Evolutionary conservation across 257 asterid species (phyloP), one percentile per base, ranked within the genome.

Genomic region (Plectranthus barbatus): DNA sequence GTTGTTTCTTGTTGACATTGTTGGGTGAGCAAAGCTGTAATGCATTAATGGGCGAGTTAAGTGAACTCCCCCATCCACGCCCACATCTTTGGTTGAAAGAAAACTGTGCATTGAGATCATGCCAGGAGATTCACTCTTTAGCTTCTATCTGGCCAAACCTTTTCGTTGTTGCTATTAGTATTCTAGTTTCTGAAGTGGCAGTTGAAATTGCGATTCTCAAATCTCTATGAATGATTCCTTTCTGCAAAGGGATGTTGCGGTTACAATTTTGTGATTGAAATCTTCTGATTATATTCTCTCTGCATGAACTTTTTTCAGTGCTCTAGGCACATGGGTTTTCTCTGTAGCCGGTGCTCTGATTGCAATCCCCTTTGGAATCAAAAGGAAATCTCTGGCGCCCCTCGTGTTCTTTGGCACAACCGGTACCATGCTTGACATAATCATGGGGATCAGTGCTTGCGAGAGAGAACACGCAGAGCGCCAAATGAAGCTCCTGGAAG

Each of bases 361-460:
- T 7, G 97, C 99, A 3, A 92, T 92, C 68, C 99, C 99, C 0
- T 87, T 92, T 64, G 99, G 99, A 34, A 92, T 89, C 45, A 89
- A 91, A 63, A 80, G 91, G 24, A 91, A 91, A 76, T 84, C 95
- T 2, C 66, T 88, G 78, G 85, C 84, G 6, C 99, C 99, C 47
- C 95, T 89, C 0, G 99, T 92, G 37, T 92, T 89, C 78, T 86
- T 92, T 44, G 99, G 99, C 62, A 89, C 99, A 19, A 89, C 99
- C 0, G 97, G 99, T 4, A 89, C 99, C 48, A 89, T 92, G 99
- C 93, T 92, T 9, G 97, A 89, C 63, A 89, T 92, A 66, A 85
- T 92, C 44, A 80, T 92, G 99, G 96, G 97, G 41, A 80, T 92
- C 66, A 80, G 71, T 61, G 95, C 95, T 7, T 89, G 99, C 67